Evolutionary conservation across 371 early-diverging fungal species (phyloP), one percentile per base, ranked within the genome.

Genomic region (Apophysomyces variabilis): DNA sequence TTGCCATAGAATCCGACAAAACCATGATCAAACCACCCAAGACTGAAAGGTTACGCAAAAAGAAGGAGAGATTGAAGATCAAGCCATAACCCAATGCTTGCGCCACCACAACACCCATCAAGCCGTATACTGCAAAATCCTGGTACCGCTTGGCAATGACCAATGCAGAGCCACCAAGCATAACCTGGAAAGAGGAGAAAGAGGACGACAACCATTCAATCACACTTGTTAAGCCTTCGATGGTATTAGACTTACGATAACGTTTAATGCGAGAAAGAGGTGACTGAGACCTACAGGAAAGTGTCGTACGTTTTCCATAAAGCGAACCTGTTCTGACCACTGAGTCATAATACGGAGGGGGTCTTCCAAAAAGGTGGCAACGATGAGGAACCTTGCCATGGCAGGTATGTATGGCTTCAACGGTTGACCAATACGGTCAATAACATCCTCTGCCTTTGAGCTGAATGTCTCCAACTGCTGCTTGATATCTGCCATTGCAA

Each of bases 301-400:
- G 56, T 90, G 85, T 58, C 93, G 87, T 66, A 86, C 83, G 56
- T 85, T 77, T 57, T 90, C 81, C 67, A 97, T 82, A 76, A 89
- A 97, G 65, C 77, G 85, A 13, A 91, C 74, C 82, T 97, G 96
- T 72, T 95, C 94, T 39, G 74, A 68, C 90, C 95, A 96, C 71
- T 96, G 95, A 50, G 91, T 85, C 64, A 87, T 69, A 62, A 96
- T 94, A 47, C 97, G 88, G 45, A 95, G 68, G 5, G 96, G 87
- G 76, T 96, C 97, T 73, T 96, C 97, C 60, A 93, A 81, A 80
- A 96, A 97, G 13, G 97, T 97, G 35, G 92, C 95, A 38, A 97
- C 96, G 18, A 97, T 86, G 38, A 97, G 84, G 73, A 94, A 91
- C 8, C 96, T 91, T 21, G 92, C 93, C 36, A 96, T 87, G 65